These are phyloP conservation scores for Oryza glaberrima DNA, from an alignment of 176 grass and related monocot species.

Conservation along the genomic window DNA sequence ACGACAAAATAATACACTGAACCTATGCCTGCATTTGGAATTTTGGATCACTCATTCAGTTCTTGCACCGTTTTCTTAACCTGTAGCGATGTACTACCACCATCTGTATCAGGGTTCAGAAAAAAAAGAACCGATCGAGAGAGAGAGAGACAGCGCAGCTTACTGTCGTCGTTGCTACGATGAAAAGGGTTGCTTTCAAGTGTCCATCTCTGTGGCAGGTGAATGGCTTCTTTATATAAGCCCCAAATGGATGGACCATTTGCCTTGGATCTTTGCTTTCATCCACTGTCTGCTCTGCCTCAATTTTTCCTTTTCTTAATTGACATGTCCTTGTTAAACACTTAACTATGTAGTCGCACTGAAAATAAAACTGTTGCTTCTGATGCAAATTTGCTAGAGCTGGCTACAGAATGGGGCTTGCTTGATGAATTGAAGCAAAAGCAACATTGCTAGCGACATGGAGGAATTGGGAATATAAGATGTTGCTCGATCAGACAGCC, in stretches of 20 bases:
- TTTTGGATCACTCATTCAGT: not conserved
- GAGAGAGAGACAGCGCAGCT: not conserved
- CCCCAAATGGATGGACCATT: constrained; percentile 17
- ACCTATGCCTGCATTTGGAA: not conserved
- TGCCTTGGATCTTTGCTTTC: not conserved
- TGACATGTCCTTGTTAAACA: not conserved
- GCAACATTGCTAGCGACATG: not conserved
- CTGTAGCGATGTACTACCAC: not conserved
- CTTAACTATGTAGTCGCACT: not conserved
- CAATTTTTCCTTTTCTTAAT: not conserved
- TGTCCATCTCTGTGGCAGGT: not conserved
- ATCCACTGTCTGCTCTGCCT: not conserved
- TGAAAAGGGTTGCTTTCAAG: constrained; percentile 3
- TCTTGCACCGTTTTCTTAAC: not conserved
- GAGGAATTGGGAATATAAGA: not conserved
- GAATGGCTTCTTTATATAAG: not conserved
- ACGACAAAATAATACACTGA: not conserved
- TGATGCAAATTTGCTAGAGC: constrained; percentile 6
- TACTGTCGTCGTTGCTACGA: not conserved
- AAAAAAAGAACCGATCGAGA: no score
- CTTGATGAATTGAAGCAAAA: constrained; percentile 29
- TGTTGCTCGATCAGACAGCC: not conserved
- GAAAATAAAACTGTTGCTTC: constrained; percentile 14
- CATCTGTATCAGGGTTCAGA: not conserved
- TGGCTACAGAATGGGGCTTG: not conserved